Evolutionary conservation across 306 rosid species (phyloP).

Genomic region (Styphnolobium japonicum): DNA sequence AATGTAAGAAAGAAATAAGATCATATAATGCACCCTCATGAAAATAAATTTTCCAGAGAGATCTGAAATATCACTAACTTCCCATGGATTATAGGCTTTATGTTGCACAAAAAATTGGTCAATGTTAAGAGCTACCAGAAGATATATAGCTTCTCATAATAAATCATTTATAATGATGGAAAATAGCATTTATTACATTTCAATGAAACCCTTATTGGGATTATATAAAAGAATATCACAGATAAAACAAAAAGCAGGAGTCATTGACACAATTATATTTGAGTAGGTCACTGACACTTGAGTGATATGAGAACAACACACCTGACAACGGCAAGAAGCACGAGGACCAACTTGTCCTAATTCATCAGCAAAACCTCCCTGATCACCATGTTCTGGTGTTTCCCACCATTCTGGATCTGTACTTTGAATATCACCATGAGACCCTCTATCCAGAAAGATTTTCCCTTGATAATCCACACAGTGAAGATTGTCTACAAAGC

Average conservation of each 20-base stretch:
- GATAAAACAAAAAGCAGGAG: not conserved
- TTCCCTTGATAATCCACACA: slow-evolving; percentile 40
- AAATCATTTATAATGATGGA: not conserved
- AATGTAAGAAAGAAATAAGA: slow-evolving; percentile 16
- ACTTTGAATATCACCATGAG: not conserved
- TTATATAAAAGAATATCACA: not conserved
- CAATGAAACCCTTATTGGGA: slow-evolving; percentile 9
- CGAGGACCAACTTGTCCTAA: slow-evolving; percentile 92
- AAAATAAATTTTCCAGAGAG: slow-evolving; percentile 10
- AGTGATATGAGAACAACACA: slow-evolving; percentile 22
- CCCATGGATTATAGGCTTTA: not conserved
- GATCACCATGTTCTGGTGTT: slow-evolving; percentile 76
- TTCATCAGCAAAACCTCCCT: slow-evolving; percentile 70
- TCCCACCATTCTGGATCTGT: slow-evolving; percentile 90
- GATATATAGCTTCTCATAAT: slow-evolving; percentile 2
- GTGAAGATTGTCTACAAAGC: slow-evolving; percentile 62
- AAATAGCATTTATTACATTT: slow-evolving; percentile 9
- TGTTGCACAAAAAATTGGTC: not conserved
- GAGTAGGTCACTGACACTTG: not conserved
- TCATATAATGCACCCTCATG: not conserved
- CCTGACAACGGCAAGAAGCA: slow-evolving; percentile 95
- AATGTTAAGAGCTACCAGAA: not conserved
- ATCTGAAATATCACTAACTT: slow-evolving; percentile 1
- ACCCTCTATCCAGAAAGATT: slow-evolving; percentile 35
- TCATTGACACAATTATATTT: not conserved